These are phyloP conservation scores for Eragrostis tef DNA, from an alignment of 202 grass and related monocot species.

Conservation along the genomic window DNA sequence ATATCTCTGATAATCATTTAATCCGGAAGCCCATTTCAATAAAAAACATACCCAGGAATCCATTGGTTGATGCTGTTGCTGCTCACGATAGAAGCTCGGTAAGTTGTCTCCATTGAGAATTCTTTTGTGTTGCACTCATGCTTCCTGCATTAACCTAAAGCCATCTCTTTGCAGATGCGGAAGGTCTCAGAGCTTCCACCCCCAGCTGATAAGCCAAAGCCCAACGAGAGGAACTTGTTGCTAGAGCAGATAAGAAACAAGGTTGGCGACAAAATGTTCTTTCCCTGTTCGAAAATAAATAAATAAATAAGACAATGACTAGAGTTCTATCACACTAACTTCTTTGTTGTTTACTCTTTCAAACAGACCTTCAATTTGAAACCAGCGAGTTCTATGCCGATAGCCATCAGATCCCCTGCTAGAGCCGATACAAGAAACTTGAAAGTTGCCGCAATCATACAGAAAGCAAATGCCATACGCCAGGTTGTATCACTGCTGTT, in stretches of 20 bases:
- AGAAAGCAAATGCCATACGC: conserved; percentile 92
- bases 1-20: conserved; percentile 52
- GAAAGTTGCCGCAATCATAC: conserved; percentile 90
- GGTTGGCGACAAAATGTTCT: conserved; percentile 49
- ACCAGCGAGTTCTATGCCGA: conserved; percentile 54
- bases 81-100: conserved; percentile 99
- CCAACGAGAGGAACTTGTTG: conserved; percentile 69
- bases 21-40: conserved; percentile 72
- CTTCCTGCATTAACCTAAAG: conserved; percentile 32
- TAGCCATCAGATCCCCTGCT: conserved; percentile 57
- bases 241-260: conserved; percentile 96
- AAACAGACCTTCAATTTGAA: conserved; percentile 87
- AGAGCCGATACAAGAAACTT: conserved; percentile 68
- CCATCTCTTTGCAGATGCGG: conserved; percentile 71
- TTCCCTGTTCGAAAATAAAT: background rate
- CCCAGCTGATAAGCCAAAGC: conserved; percentile 53
- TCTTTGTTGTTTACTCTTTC: conserved; percentile 35
- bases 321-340: conserved; percentile 17
- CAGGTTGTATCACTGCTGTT: conserved; percentile 56
- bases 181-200: conserved; percentile 72
- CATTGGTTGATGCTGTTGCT: conserved; percentile 90
- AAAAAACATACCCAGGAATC: conserved; percentile 89
- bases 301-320: background rate
- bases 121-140: conserved; percentile 14
- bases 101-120: conserved; percentile 34